Conservation (phyloP, 768 basidiomycete species). For the Collybia mongolica region DNA sequence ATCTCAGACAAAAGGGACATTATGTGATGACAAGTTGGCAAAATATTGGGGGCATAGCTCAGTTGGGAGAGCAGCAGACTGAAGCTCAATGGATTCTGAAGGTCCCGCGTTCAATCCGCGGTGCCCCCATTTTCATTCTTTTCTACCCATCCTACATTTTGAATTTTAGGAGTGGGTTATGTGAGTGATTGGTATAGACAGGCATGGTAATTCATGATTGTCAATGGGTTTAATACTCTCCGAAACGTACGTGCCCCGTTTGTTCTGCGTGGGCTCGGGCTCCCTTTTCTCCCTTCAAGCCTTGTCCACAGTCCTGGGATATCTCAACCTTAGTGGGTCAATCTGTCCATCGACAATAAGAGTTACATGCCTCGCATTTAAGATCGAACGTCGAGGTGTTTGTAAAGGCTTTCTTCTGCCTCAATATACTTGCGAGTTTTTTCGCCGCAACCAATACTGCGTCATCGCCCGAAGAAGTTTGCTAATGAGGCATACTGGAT, state of each 20-base stretch:
- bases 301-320: slow-evolving; percentile 71
- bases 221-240: slow-evolving; percentile 60
- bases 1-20: not conserved
- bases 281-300: slow-evolving; percentile 92
- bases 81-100: slow-evolving; percentile 52
- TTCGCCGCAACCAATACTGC: slow-evolving; percentile 61
- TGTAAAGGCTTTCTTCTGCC: slow-evolving; percentile 81
- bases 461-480: slow-evolving; percentile 42
- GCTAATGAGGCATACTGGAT: not conserved
- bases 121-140: slow-evolving; percentile 51
- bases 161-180: too few relatives aligned
- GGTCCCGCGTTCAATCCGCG: slow-evolving; percentile 76
- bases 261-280: slow-evolving; percentile 84
- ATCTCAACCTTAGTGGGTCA: not conserved
- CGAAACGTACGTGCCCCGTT: slow-evolving; percentile 85
- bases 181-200: too few relatives aligned
- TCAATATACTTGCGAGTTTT: slow-evolving; percentile 69
- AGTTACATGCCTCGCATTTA: slow-evolving; percentile 69
- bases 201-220: too few relatives aligned
- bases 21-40: not conserved
- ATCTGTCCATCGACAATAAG: slow-evolving; percentile 3
- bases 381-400: slow-evolving; percentile 92
- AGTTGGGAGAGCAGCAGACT: slow-evolving; percentile 71
- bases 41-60: slow-evolving; percentile 51
- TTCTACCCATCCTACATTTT: too few relatives aligned